phyloP scores from a whole-genome alignment of 495 filamentous ascomycete species.

The Penicillium bialowiezense region DNA sequence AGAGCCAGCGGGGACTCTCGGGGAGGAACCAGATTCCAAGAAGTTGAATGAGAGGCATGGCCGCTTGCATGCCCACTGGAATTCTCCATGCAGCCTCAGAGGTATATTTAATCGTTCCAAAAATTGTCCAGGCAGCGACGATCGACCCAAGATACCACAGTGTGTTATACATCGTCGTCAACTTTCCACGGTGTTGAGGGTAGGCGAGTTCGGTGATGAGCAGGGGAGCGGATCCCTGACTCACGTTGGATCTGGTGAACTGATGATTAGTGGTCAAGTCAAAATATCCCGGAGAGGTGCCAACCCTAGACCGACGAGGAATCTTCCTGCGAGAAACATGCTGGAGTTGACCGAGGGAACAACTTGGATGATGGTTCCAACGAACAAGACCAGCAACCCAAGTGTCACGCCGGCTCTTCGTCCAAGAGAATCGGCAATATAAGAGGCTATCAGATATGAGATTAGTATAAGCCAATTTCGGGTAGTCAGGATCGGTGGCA shows the following conservation, averaged over 20 bases:
- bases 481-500: neutral
- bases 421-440: conserved; percentile 12
- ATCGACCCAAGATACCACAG: conserved; percentile 61
- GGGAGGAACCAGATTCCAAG: conserved; percentile 28
- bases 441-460: conserved; percentile 6
- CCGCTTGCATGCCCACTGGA: conserved; percentile 22
- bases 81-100: conserved; percentile 26
- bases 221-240: conserved; percentile 45
- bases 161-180: conserved; percentile 62
- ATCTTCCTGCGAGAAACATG: conserved; percentile 17
- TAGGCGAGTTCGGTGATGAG: conserved; percentile 60
- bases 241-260: conserved; percentile 8
- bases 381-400: conserved; percentile 12
- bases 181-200: conserved; percentile 58
- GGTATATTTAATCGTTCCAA: conserved; percentile 25
- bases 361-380: conserved; percentile 17
- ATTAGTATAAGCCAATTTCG: neutral
- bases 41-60: conserved; percentile 21
- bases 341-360: conserved; percentile 9
- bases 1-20: conserved; percentile 50
- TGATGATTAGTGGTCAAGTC: too few species aligned
- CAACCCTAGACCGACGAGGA: conserved; percentile 16
- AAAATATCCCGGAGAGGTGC: neutral
- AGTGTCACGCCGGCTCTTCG: conserved; percentile 11
- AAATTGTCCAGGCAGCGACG: conserved; percentile 25